Base-by-base conservation (phyloP, 768 basidiomycete species). In the Rubroboletus pulcherrimus region DNA sequence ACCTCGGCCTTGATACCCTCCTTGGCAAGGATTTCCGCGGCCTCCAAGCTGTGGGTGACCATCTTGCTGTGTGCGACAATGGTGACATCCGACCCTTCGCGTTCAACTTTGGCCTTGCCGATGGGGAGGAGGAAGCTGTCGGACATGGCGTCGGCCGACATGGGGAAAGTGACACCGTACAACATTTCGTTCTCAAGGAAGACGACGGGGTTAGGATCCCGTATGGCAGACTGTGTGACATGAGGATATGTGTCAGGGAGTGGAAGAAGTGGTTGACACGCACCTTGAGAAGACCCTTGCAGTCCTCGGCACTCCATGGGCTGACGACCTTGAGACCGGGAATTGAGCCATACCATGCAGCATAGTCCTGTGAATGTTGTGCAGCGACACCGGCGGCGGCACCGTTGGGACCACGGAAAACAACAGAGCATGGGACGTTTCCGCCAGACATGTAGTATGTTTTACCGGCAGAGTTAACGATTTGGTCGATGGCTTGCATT, bases 401-500 rank as follows among this genome's bases (percentile, higher is more conserved):
- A 71, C 97, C 97, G 73, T 99, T 99, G 58, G 97, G 97, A 50
- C 97, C 97, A 76, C 97, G 93, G 88, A 99, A 99, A 52, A 98
- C 96, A 59, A 99, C 91, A 24, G 97, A 94, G 78, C 96, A 98
- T 11, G 94, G 91, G 17, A 98, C 95, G 67, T 94, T 98, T 61
- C 97, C 97, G 55, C 97, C 97, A 38, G 97, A 98, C 97, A 99
- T 99, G 83, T 99, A 99, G 76, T 98, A 95, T 5, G 97, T 99
- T 81, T 98, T 99, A 57, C 93, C 97, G 53, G 90, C 97, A n/a
- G 97, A 98, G 82, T 99, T 99, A 75, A 99, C 93, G 60, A 99
- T 99, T 70, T 99, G 97, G 77, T 99, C 97, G 72, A 99, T 98
- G 55, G 97, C 95, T 76, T 95, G 93, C 96, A 98, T 99, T 62